These are phyloP conservation scores for Symmetrospora coprosmae DNA, from an alignment of 768 basidiomycete genomes.

Conservation along the genomic window DNA sequence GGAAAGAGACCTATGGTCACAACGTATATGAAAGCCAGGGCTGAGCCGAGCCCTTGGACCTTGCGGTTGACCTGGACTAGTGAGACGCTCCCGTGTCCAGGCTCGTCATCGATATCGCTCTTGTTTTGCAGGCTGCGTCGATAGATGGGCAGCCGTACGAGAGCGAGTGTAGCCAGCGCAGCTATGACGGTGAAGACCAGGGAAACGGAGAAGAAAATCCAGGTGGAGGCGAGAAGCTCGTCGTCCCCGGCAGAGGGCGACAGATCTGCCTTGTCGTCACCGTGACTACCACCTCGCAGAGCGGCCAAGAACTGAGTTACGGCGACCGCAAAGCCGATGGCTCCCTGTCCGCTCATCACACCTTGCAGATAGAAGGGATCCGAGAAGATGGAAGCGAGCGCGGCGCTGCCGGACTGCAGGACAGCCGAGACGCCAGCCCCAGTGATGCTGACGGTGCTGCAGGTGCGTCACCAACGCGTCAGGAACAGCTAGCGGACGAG, in stretches of 20 bases:
- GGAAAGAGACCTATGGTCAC: slow-evolving; percentile 36
- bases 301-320: slow-evolving; percentile 29
- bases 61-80: slow-evolving; percentile 28
- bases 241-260: too few species aligned
- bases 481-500: too few species aligned
- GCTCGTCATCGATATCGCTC: slow-evolving; percentile 12
- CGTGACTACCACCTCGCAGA: neutral
- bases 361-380: slow-evolving; percentile 28
- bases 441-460: neutral
- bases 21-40: slow-evolving; percentile 36
- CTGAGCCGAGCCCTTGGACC: slow-evolving; percentile 35
- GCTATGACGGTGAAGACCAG: slow-evolving; percentile 27
- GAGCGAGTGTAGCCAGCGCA: slow-evolving; percentile 19
- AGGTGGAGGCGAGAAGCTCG: slow-evolving; percentile 26
- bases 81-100: neutral
- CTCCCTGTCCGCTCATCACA: slow-evolving; percentile 31
- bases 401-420: slow-evolving; percentile 5
- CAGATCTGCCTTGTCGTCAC: neutral
- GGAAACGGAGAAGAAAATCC: slow-evolving; percentile 33
- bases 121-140: slow-evolving; percentile 23
- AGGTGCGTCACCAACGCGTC: too few species aligned
- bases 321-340: slow-evolving; percentile 30
- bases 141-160: slow-evolving; percentile 29
- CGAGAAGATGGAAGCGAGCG: neutral
- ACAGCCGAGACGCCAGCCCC: neutral